These are phyloP conservation scores for Gleditsia sinensis DNA, from an alignment of 306 rosid species.

Conservation along the genomic window DNA sequence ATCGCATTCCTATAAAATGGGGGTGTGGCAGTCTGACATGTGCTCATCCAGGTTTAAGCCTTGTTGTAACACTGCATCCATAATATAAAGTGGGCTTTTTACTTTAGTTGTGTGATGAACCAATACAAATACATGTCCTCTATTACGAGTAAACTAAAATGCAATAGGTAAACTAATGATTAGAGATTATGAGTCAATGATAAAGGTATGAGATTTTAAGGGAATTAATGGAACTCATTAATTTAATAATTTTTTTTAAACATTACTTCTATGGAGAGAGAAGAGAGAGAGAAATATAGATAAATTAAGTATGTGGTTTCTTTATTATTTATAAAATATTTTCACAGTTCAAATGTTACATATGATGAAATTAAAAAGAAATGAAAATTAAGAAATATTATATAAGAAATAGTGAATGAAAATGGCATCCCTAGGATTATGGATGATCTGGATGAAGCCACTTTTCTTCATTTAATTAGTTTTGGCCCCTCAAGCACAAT, in stretches of 20 bases:
- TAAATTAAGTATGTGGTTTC: neutral
- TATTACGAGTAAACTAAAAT: slow-evolving; percentile 79
- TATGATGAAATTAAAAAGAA: neutral
- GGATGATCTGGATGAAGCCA: neutral
- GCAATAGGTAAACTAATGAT: slow-evolving; percentile 31
- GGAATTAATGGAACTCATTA: neutral
- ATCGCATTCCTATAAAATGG: too few relatives aligned
- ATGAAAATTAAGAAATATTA: too few relatives aligned
- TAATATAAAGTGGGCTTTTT: slow-evolving; percentile 51
- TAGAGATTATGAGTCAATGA: neutral
- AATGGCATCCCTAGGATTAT: neutral
- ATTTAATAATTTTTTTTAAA: neutral
- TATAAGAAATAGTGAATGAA: neutral
- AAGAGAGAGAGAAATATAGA: neutral
- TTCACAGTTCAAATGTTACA: neutral
- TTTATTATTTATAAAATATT: neutral
- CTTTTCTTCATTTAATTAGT: neutral
- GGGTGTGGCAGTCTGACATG: slow-evolving; percentile 30
- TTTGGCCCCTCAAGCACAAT: neutral
- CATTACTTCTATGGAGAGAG: neutral
- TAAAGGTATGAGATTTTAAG: neutral
- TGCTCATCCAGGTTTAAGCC: slow-evolving; percentile 50
- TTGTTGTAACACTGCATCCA: slow-evolving; percentile 70
- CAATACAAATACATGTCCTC: slow-evolving; percentile 80
- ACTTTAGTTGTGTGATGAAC: slow-evolving; percentile 84